Evolutionary conservation across 2,329 filamentous ascomycete genomes (phyloP).

Genomic region (Ophiocordyceps camponoti-rufipedis): DNA sequence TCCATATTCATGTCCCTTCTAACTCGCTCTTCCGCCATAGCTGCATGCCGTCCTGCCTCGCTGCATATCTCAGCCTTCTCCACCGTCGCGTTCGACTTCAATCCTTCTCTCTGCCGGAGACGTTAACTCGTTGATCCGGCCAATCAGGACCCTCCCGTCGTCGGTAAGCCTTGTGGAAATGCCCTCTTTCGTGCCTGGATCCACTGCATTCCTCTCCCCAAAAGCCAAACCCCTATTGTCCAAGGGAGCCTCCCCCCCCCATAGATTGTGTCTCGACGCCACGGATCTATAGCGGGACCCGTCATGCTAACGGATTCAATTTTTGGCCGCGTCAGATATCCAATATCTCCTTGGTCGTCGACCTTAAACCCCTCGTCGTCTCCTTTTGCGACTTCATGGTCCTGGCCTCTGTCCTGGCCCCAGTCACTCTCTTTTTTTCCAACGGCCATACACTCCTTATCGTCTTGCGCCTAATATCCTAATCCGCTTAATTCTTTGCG

Average conservation of each 20-base stretch:
- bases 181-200: slow-evolving; percentile 10
- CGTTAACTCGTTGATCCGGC: slow-evolving; percentile 47
- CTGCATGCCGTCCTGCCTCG: slow-evolving; percentile 17
- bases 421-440: slow-evolving; percentile 38
- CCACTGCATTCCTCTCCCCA: slow-evolving; percentile 10
- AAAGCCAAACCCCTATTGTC: slow-evolving; percentile 8
- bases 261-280: slow-evolving; percentile 5
- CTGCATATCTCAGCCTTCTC: slow-evolving; percentile 18
- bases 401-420: slow-evolving; percentile 29
- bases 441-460: slow-evolving; percentile 30
- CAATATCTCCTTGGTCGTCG: slow-evolving; percentile 19
- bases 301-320: slow-evolving; percentile 13
- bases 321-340: slow-evolving; percentile 10
- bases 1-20: no score
- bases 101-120: slow-evolving; percentile 35
- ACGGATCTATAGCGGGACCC: slow-evolving; percentile 6
- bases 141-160: slow-evolving; percentile 27
- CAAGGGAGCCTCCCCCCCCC: slow-evolving; percentile 9
- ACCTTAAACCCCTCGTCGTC: slow-evolving; percentile 29
- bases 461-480: slow-evolving; percentile 24
- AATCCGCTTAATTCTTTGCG: slow-evolving; percentile 24
- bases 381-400: slow-evolving; percentile 22
- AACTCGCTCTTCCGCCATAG: slow-evolving; percentile 7
- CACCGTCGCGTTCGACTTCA: slow-evolving; percentile 23
- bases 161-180: slow-evolving; percentile 2